phyloP scores from a whole-genome alignment of 768 basidiomycete genomes.

The Leccinum variicolor region DNA sequence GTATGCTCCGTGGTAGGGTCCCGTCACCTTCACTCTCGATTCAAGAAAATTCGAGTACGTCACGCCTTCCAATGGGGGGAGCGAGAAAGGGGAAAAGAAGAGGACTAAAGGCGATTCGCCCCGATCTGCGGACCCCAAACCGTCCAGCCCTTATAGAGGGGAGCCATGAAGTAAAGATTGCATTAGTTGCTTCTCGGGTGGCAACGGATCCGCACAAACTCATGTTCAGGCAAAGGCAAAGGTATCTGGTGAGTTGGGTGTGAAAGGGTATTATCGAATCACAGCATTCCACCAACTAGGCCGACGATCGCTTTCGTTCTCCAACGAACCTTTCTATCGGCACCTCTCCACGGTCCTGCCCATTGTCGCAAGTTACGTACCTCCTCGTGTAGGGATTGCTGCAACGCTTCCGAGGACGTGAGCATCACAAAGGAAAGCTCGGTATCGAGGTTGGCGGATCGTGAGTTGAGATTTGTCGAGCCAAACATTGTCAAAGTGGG shows the following conservation, averaged over 20 bases:
- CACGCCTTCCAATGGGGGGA: conserved; percentile 15
- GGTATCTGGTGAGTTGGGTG: conserved; percentile 9
- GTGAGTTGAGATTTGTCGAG: conserved; percentile 91
- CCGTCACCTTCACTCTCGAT: conserved; percentile 82
- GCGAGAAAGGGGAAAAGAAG: conserved; percentile 11
- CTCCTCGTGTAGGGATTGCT: conserved; percentile 50
- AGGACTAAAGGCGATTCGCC: conserved; percentile 2
- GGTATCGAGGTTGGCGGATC: conserved; percentile 86
- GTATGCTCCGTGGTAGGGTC: conserved; percentile 49
- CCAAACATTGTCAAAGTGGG: conserved; percentile 85
- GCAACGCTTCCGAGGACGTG: conserved; percentile 54
- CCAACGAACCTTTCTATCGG: conserved; percentile 52
- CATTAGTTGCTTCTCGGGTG: not conserved
- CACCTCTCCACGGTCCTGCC: conserved; percentile 58
- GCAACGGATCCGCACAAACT: not conserved
- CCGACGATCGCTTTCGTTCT: conserved; percentile 63
- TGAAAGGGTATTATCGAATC: conserved; percentile 11
- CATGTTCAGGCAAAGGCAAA: not conserved
- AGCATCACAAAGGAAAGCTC: conserved; percentile 87
- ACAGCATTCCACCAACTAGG: conserved; percentile 70
- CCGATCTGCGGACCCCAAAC: conserved; percentile 3
- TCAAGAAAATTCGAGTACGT: conserved; percentile 76
- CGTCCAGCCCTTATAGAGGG: not conserved
- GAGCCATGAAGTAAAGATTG: conserved; percentile 6
- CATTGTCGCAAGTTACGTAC: conserved; percentile 48